Conservation (phyloP, 352 stramenopile genomes). For the Phytopythium sindhum region DNA sequence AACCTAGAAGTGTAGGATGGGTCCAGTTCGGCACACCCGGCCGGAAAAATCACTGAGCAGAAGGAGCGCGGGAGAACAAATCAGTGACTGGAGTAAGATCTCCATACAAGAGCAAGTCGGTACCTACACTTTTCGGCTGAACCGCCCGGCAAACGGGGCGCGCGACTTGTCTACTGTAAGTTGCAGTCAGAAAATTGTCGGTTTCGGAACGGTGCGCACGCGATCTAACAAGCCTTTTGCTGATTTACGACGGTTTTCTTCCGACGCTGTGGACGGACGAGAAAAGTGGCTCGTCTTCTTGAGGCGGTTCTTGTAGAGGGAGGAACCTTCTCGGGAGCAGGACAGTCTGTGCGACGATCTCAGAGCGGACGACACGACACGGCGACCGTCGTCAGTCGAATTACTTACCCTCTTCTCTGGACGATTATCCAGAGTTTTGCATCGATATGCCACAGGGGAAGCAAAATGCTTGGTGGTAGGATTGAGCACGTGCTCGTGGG, state of each 20-base stretch:
- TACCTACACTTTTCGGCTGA: not conserved
- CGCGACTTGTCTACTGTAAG: not conserved
- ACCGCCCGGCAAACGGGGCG: not conserved
- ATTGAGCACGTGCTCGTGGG: no score
- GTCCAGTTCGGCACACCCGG: not conserved
- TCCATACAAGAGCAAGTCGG: not conserved
- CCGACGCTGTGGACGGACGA: not conserved
- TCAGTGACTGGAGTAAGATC: constrained; percentile 5
- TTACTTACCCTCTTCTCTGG: not conserved
- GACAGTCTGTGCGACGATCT: not conserved
- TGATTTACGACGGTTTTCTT: not conserved
- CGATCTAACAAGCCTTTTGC: not conserved
- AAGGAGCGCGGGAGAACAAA: not conserved
- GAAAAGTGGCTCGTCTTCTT: not conserved
- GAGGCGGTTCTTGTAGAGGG: not conserved
- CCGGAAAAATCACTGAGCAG: not conserved
- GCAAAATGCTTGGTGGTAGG: no score
- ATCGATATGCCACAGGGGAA: no score
- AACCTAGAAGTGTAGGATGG: not conserved
- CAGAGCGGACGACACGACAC: not conserved
- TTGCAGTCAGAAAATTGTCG: not conserved
- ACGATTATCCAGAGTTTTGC: not conserved
- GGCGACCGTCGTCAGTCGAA: not conserved
- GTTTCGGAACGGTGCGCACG: not conserved
- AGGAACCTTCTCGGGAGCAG: not conserved